Conservation (phyloP, 805 yeast species). For the Schwanniomyces vanrijiae region DNA sequence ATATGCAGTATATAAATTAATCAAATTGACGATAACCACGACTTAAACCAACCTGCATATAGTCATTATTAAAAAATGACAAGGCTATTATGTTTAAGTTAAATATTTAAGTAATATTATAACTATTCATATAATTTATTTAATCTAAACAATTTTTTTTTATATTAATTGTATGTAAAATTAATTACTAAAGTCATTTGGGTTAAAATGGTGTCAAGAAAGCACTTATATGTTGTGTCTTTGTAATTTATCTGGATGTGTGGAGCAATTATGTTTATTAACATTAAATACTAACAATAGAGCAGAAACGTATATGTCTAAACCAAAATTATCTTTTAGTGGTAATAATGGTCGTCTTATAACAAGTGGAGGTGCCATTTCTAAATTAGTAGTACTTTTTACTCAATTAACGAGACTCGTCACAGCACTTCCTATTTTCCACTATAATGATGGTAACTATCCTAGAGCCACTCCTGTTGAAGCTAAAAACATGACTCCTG, state of each 20-base stretch:
- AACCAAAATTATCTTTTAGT: constrained; percentile 23
- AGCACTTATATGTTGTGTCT: too few relatives aligned
- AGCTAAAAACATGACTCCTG: constrained; percentile 25
- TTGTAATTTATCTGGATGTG: not conserved
- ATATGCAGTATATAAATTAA: too few relatives aligned
- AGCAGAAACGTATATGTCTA: constrained; percentile 14
- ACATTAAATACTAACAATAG: not conserved
- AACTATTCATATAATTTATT: not conserved
- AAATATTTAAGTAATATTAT: not conserved
- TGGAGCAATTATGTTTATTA: not conserved
- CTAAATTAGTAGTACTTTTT: constrained; percentile 32
- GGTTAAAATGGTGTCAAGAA: too few relatives aligned
- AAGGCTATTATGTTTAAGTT: not conserved
- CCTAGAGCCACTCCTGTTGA: constrained; percentile 1
- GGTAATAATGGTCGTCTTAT: constrained; percentile 27
- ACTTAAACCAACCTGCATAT: not conserved
- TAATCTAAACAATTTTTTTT: not conserved
- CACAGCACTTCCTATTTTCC: constrained; percentile 33
- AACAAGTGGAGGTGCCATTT: constrained; percentile 15
- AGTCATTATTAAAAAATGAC: not conserved
- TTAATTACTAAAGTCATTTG: not conserved
- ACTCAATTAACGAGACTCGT: constrained; percentile 33
- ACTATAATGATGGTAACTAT: constrained; percentile 1
- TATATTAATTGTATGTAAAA: not conserved
- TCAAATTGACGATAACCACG: not conserved